These are phyloP conservation scores for Phytophthora vignae DNA, from an alignment of 352 stramenopile genomes.

Conservation along the genomic window DNA sequence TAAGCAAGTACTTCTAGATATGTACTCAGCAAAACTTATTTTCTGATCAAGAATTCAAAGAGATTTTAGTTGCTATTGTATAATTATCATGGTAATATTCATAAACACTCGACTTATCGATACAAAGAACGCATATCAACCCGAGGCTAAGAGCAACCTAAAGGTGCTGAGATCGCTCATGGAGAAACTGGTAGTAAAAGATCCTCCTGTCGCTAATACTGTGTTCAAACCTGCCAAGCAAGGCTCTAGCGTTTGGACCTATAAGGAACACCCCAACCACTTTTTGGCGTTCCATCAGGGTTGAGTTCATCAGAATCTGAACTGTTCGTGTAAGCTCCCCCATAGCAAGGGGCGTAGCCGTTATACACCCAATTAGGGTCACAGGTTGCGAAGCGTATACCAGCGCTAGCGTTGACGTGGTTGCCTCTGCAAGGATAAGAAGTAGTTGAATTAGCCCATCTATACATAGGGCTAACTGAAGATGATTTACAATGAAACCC, in stretches of 20 bases:
- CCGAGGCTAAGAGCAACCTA: background rate
- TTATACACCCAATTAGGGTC: no score
- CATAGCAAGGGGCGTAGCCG: no score
- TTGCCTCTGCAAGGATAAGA: no score
- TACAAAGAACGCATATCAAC: background rate
- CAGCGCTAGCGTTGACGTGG: no score
- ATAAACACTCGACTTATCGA: background rate
- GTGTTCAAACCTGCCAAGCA: background rate
- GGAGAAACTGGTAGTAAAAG: background rate
- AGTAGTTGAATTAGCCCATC: no score
- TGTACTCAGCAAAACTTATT: background rate
- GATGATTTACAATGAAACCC: no score
- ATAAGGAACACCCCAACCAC: background rate
- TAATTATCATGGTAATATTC: background rate
- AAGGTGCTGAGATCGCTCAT: background rate
- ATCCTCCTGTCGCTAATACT: background rate
- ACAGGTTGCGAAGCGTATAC: no score
- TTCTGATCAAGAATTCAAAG: background rate
- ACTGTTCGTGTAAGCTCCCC: no score
- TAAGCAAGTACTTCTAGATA: background rate
- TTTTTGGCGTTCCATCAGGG: background rate
- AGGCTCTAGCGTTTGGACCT: background rate
- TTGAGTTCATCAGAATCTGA: background rate
- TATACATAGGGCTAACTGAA: no score
- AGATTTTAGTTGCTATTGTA: background rate